Conservation (phyloP, 176 grass and related monocot species). For the Echinochloa phyllopogon region DNA sequence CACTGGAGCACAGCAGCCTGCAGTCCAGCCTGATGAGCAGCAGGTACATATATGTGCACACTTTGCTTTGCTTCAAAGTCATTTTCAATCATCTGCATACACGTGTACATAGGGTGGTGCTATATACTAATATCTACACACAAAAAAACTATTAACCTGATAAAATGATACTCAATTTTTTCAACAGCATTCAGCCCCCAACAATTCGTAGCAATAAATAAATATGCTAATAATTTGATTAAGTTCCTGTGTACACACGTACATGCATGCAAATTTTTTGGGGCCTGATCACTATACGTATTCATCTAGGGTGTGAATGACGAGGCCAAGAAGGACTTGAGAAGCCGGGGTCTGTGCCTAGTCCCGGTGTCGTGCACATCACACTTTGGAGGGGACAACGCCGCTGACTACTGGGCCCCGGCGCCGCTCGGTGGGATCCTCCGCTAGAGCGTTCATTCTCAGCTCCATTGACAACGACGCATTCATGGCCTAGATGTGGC, state of each 20-base stretch:
- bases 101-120: not conserved
- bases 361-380: slow-evolving; percentile 90
- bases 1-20: slow-evolving; percentile 39
- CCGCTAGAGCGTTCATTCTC: slow-evolving; percentile 10
- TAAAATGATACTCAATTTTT: not conserved
- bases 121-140: not conserved
- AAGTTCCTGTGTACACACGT: not conserved
- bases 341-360: slow-evolving; percentile 87
- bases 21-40: slow-evolving; percentile 50
- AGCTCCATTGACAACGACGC: not conserved
- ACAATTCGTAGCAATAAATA: not conserved
- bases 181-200: not conserved
- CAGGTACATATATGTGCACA: slow-evolving; percentile 40
- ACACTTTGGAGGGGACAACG: slow-evolving; percentile 71
- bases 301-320: slow-evolving; percentile 48
- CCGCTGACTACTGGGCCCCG: slow-evolving; percentile 80
- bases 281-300: not conserved
- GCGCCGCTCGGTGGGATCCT: slow-evolving; percentile 53
- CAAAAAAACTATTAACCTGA: not conserved
- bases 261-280: too few species aligned
- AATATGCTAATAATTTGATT: not conserved
- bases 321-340: slow-evolving; percentile 70
- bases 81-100: slow-evolving; percentile 37
- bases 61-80: slow-evolving; percentile 69
- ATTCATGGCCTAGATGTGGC: not conserved